Evolutionary conservation across 2,329 filamentous ascomycete genomes (phyloP).

Genomic region (Pseudogymnoascus sp.): DNA sequence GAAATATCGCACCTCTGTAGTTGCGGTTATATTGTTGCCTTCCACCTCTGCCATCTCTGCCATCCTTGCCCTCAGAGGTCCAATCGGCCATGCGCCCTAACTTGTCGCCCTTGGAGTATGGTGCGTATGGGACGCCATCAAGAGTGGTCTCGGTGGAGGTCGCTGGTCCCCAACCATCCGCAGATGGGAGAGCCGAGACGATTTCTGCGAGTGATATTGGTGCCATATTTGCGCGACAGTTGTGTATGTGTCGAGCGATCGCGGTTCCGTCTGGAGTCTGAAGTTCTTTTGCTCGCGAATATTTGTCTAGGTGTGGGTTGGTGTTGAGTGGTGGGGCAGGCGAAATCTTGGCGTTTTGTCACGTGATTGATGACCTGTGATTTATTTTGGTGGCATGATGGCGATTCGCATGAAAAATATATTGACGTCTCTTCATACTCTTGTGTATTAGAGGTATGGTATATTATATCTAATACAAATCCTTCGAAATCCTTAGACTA

Average conservation of each 20-base stretch:
- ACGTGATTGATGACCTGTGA: not conserved
- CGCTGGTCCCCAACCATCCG: conserved; percentile 81
- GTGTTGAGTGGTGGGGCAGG: conserved; percentile 9
- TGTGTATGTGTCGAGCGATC: conserved; percentile 9
- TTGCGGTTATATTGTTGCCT: conserved; percentile 87
- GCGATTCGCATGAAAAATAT: not conserved
- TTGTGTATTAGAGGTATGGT: not conserved
- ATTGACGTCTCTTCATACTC: not conserved
- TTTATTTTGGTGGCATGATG: not conserved
- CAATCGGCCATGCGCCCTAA: conserved; percentile 98
- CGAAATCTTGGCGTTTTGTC: conserved; percentile 6
- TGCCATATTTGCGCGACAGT: conserved; percentile 36
- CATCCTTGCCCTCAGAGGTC: conserved; percentile 84
- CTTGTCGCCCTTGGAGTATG: conserved; percentile 98
- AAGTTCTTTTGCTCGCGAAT: conserved; percentile 9
- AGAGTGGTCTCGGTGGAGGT: conserved; percentile 79
- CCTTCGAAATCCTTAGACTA: too few species aligned
- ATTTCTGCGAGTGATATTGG: conserved; percentile 54
- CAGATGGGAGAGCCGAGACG: conserved; percentile 62
- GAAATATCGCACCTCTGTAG: conserved; percentile 64
- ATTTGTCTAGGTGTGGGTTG: conserved; percentile 9
- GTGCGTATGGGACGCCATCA: conserved; percentile 92
- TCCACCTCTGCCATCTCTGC: conserved; percentile 61
- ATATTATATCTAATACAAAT: too few species aligned
- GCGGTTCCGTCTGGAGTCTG: not conserved